Evolutionary conservation across 2,329 filamentous ascomycete species (phyloP), one percentile per base, ranked within the genome.

Genomic region (Exophiala sp.): DNA sequence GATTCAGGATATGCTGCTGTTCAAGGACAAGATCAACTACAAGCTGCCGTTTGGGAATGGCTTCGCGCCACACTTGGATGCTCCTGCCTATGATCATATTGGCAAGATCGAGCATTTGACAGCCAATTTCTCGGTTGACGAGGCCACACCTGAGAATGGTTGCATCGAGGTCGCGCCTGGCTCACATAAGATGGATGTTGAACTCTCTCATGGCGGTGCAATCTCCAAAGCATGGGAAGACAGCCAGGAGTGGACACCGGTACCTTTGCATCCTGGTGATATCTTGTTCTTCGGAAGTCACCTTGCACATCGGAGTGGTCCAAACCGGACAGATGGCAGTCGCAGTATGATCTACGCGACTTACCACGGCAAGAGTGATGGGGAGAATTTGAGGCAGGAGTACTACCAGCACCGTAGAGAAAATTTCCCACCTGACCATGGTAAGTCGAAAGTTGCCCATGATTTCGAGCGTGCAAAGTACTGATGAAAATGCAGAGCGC

Each of bases 1-100:
- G n/a, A 12, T 34, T 39, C 9, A 68, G 60, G 64, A 69, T 14
- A 69, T 69, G 66, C 46, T 68, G 9, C 62, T 70, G 11, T 70
- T 70, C 62, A 70, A 70, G 56, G 67, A 69, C 48, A 70, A 70
- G 49, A 69, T 71, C 58, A 71, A 71, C 52, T 70, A 69, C 56
- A 71, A 71, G 42, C 62, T 66, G 46, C 61, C 68, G 9, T 50
- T 54, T 32, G 66, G 68, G 7, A 69, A 70, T 24, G 69, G 69
- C 2, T 71, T 71, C 57, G 59, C 65, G 11, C 65, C 68, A 12
- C 69, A 71, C 35, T 58, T 71, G 6, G 69, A 71, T 47, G 64
- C 66, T 42, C 68, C 65, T 6, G 69, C 68, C n/a, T 71, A 71
- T 48, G 65, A 67, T 40, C 65, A 70, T 45, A 68, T 70, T 41